phyloP scores from a whole-genome alignment of 345 rosid species.

The Gossypioides kirkii region DNA sequence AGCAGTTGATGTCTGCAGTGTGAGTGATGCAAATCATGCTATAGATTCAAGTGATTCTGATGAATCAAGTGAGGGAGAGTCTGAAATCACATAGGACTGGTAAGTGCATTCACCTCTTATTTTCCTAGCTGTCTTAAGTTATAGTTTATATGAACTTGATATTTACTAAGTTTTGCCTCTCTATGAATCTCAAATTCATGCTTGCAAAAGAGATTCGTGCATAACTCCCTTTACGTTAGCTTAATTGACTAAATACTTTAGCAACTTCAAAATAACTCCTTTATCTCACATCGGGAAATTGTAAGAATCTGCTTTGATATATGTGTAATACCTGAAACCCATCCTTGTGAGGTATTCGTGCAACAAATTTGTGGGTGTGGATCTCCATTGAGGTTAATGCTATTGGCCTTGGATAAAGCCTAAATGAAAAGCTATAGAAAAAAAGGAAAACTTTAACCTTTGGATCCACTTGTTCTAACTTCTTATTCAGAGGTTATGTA shows the following conservation, averaged over 20 bases:
- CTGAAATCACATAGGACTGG: not conserved
- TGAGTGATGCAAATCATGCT: not conserved
- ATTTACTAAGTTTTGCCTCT: not conserved
- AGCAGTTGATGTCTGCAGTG: not conserved
- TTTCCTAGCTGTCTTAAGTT: not conserved
- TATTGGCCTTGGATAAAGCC: constrained; percentile 1
- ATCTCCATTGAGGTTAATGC: not conserved
- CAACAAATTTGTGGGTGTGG: too few species aligned
- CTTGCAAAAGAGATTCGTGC: not conserved
- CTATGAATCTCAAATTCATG: not conserved
- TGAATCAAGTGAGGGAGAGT: not conserved
- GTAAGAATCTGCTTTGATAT: not conserved
- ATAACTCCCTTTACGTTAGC: not conserved
- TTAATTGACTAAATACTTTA: not conserved
- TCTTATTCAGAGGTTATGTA: not conserved
- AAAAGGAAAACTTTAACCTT: not conserved
- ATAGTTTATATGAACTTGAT: not conserved
- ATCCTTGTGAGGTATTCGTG: not conserved
- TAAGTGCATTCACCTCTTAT: not conserved
- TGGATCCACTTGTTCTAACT: not conserved
- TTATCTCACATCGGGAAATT: not conserved
- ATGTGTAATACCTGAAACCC: not conserved
- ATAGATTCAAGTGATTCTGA: not conserved
- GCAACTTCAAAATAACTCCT: not conserved
- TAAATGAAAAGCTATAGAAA: not conserved